Evolutionary conservation across 2,329 filamentous ascomycete genomes (phyloP), one percentile per base, ranked within the genome.

Genomic region (Talaromyces atroroseus): DNA sequence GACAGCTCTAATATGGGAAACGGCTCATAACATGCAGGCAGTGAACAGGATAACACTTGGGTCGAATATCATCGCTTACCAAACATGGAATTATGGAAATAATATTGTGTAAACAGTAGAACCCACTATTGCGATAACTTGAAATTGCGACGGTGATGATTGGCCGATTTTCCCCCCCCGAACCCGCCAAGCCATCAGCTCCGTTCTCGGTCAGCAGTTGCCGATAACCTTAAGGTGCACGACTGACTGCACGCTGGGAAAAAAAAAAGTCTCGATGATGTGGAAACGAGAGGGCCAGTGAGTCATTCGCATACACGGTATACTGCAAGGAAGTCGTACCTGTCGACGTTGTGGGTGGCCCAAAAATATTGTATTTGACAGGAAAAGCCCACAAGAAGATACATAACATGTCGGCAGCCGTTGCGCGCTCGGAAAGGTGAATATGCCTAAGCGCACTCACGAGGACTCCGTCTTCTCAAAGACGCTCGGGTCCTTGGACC

Each of bases 391-490:
- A 29, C 23, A n/a, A 11, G 26, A 36, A 23, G n/a, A n/a, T n/a
- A n/a, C 20, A 49, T 49, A 45, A 54, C 18, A 54, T 54, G 52
- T 23, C 29, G 45, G 45, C 45, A 36, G 52, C 52, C 45, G 23
- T 42, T 40, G 45, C 46, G 51, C 51, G 51, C 51, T 38, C 51
- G 40, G 38, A 44, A 49, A 54, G 50, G 56, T 50, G 48, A 59
- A 50, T 20, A 59, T 59, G 58, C 57, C 49, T 45, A 59, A 59
- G 58, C 58, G 58, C 24, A 29, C 54, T 42, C 54, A 49, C 49
- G 58, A 54, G 44, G 58, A 59, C 40, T 59, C 58, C 26, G 49
- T 55, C 44, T 58, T 52, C n/a, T 32, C 49, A 29, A 56, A 53
- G 58, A 24, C 54, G 2, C 45, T 23, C 38, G 47, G 26, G 14